Conservation (phyloP, 345 rosid species). For the Brassica nigra region DNA sequence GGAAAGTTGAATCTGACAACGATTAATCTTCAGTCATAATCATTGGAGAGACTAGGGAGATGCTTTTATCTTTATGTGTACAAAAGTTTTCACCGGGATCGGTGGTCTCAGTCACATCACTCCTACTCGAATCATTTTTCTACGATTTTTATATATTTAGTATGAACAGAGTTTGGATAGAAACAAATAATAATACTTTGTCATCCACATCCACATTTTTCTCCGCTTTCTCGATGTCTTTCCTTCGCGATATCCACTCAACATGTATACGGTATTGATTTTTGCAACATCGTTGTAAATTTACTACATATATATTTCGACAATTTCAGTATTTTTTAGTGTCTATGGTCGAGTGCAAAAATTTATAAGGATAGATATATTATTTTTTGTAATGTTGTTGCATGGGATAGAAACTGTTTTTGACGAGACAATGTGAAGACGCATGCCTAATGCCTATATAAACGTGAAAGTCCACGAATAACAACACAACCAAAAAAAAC, state of each 20-base stretch:
- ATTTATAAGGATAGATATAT: too few species aligned
- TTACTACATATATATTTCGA: background rate
- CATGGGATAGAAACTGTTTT: background rate
- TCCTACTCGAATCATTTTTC: background rate
- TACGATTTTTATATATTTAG: background rate
- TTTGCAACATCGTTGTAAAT: background rate
- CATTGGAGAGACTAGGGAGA: constrained; percentile 19
- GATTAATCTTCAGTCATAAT: constrained; percentile 20
- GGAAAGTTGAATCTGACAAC: constrained; percentile 28
- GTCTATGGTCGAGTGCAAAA: background rate
- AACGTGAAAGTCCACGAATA: background rate
- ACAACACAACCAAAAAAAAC: background rate
- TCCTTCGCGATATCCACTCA: background rate
- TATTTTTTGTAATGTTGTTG: background rate
- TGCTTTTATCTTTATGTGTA: constrained; percentile 24
- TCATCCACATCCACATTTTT: background rate
- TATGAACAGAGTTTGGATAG: background rate
- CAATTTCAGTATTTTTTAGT: background rate
- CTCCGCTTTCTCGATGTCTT: background rate
- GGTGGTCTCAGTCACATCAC: constrained; percentile 11
- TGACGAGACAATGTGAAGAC: background rate
- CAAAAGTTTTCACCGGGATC: constrained; percentile 27
- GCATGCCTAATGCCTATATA: background rate
- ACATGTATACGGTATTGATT: background rate
- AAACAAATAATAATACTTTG: background rate